phyloP scores from a whole-genome alignment of 495 filamentous ascomycete species.

The Viridothelium virens region DNA sequence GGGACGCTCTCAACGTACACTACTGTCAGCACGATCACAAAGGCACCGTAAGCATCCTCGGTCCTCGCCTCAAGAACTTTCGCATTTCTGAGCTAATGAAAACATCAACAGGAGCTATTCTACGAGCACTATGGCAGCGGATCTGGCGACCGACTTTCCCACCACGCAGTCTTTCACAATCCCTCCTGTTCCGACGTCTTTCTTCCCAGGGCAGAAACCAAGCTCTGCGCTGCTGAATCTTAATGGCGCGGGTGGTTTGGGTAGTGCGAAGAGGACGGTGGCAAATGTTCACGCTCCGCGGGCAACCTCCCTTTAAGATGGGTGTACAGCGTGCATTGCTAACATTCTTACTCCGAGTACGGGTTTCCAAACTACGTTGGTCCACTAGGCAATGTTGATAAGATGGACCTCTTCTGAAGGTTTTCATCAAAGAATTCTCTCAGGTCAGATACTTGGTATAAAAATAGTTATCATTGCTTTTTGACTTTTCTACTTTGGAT shows the following conservation, averaged over 20 bases:
- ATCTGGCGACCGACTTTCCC: neutral
- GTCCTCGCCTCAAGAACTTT: neutral
- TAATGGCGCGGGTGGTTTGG: neutral
- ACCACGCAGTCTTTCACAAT: neutral
- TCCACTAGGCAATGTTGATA: no score
- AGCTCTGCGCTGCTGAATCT: neutral
- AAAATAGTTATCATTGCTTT: no score
- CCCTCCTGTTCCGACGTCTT: neutral
- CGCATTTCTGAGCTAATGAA: neutral
- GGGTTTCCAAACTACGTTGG: no score
- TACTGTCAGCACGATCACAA: conserved; percentile 17
- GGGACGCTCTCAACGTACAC: conserved; percentile 2
- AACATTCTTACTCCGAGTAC: no score
- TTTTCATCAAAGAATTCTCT: no score
- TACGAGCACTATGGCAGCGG: neutral
- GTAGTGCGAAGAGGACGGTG: neutral
- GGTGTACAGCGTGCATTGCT: neutral
- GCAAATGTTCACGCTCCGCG: neutral
- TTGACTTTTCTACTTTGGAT: no score
- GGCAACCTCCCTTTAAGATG: neutral
- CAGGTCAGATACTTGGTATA: no score
- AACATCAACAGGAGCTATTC: neutral
- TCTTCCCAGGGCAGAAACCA: conserved; percentile 1
- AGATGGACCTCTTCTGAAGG: no score
- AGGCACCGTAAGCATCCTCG: conserved; percentile 19